Evolutionary conservation across 768 basidiomycete species (phyloP).

Genomic region (Ramaria rubella): DNA sequence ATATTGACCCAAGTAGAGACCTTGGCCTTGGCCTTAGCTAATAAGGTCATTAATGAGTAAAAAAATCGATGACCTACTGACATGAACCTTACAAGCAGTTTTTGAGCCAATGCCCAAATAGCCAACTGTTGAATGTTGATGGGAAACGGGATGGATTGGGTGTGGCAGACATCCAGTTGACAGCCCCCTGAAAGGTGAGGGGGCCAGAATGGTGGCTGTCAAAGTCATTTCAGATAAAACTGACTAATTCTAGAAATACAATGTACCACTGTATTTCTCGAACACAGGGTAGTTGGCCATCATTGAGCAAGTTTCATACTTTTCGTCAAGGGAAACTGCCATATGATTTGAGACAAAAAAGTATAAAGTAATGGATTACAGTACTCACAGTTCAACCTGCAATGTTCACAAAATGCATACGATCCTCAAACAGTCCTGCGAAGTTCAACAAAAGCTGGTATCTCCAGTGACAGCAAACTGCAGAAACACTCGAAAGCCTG

Average conservation of each 20-base stretch:
- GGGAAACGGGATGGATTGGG: too few relatives aligned
- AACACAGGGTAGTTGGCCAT: background rate
- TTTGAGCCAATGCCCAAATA: too few relatives aligned
- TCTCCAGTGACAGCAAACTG: background rate
- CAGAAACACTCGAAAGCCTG: background rate
- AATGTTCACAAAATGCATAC: background rate
- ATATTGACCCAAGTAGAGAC: too few relatives aligned
- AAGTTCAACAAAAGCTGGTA: background rate
- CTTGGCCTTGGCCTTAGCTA: too few relatives aligned
- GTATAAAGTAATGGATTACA: too few relatives aligned
- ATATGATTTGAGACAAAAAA: background rate
- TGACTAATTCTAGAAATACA: background rate
- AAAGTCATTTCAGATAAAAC: background rate
- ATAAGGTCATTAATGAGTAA: too few relatives aligned
- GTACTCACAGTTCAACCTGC: background rate
- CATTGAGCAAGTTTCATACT: background rate
- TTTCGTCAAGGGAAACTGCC: background rate
- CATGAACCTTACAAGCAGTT: too few relatives aligned
- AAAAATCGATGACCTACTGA: too few relatives aligned
- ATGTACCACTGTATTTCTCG: background rate
- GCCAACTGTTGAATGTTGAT: too few relatives aligned
- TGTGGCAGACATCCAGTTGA: too few relatives aligned
- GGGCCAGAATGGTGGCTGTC: background rate
- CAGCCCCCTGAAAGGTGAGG: too few relatives aligned
- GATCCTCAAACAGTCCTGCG: background rate